Conservation (phyloP, 2,329 filamentous ascomycete genomes). For the Stemphylium vesicarium region DNA sequence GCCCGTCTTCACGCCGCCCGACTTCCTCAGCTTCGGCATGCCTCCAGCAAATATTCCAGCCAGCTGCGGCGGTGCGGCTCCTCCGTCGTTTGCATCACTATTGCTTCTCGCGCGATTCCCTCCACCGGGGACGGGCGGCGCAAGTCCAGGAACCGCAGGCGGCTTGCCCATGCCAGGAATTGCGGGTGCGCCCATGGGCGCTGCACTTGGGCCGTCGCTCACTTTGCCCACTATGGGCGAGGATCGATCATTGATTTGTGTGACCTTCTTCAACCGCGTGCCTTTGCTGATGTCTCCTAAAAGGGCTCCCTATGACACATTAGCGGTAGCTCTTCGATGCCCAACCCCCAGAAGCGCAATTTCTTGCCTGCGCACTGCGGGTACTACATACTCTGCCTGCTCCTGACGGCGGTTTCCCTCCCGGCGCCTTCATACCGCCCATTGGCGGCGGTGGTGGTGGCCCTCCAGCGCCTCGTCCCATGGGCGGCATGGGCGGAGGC, state of each 20-base stretch:
- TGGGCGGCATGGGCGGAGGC: conserved; percentile 48
- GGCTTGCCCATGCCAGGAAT: conserved; percentile 66
- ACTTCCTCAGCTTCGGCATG: conserved; percentile 93
- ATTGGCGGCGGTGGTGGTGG: conserved; percentile 47
- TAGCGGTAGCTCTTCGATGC: conserved; percentile 24
- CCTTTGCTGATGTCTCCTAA: conserved; percentile 89
- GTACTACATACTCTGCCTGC: conserved; percentile 44
- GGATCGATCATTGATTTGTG: conserved; percentile 90
- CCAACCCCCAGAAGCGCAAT: background rate
- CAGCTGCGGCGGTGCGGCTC: conserved; percentile 70
- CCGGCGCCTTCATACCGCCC: conserved; percentile 43
- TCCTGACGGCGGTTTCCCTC: conserved; percentile 37
- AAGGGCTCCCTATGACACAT: conserved; percentile 72
- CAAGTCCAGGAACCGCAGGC: conserved; percentile 66
- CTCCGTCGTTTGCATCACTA: conserved; percentile 68
- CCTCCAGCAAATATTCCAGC: conserved; percentile 89
- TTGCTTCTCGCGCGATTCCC: conserved; percentile 74
- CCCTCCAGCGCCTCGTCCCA: conserved; percentile 47
- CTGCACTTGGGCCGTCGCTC: conserved; percentile 63
- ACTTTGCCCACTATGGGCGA: conserved; percentile 71
- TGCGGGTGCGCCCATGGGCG: conserved; percentile 76
- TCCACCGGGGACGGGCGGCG: conserved; percentile 68
- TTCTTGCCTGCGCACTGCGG: background rate
- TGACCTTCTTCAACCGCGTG: conserved; percentile 74
- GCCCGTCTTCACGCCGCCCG: conserved; percentile 67